Evolutionary conservation across 192 early-diverging fungal genomes (phyloP), one percentile per base, ranked within the genome.

Genomic region (Endogone sp.): DNA sequence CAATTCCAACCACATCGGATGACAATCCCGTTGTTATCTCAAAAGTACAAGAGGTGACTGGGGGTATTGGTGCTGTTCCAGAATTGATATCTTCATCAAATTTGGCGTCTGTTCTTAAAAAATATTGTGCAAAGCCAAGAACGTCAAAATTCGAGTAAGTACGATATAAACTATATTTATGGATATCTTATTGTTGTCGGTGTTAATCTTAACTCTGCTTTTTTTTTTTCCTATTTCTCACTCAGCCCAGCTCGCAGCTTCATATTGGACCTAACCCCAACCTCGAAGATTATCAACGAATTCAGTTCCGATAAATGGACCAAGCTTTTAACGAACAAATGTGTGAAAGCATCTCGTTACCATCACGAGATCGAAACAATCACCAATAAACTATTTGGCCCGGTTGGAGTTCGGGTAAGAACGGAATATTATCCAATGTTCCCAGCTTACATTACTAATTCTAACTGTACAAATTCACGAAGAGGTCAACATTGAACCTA

Each of bases 141-240:
- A 70, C 44, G 54, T 70, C 69, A 26, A 64, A 70, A 56, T 64
- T 64, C 30, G 62, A 70, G 69, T 70, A 70, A 64, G 37, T 49
- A 49, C 37, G 16, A 1, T 49, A 49, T 6, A 49, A 49, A 49
- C 37, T 44, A 44, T n/a, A n/a, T n/a, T n/a, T n/a, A n/a, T 44
- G 37, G 1, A 49, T 49, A 49, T 49, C 0, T 61, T n/a, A n/a
- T n/a, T 23, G 60, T 69, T 62, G n/a, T 69, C 62, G 6, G 44
- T 69, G 60, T 3, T 22, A 62, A 69, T 70, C 28, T 62, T 55
- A 63, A 30, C 55, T 64, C 62, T 28, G 31, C 20, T 26, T 64
- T 70, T 70, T 26, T n/a, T 59, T 58, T 28, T 64, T 54, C 64
- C 32, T 69, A 49, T 62, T 26, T 69, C 30, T 64, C 58, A n/a